phyloP scores from a whole-genome alignment of 495 filamentous ascomycete species.

The Lasiosphaeria hispida region DNA sequence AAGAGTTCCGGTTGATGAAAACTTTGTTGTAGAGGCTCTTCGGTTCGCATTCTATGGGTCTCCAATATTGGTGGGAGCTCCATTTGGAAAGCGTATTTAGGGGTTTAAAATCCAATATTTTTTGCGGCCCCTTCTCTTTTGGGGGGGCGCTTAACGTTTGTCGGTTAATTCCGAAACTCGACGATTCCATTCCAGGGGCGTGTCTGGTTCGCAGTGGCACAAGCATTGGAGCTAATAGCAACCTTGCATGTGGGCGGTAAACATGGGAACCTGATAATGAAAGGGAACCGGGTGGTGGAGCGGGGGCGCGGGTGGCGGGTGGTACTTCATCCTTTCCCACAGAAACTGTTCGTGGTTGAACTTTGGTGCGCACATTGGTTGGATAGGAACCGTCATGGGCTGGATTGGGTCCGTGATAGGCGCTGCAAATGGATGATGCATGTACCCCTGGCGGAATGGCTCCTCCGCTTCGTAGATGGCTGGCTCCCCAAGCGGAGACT shows the following conservation, averaged over 20 bases:
- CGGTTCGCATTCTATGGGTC: no score
- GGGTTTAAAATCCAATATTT: no score
- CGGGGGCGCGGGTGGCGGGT: slow-evolving; percentile 32
- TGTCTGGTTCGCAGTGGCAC: not conserved
- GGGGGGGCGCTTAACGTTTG: no score
- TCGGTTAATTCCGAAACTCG: no score
- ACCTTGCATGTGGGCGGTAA: slow-evolving; percentile 43
- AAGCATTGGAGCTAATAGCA: slow-evolving; percentile 40
- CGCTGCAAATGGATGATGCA: slow-evolving; percentile 34
- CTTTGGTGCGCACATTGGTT: slow-evolving; percentile 36
- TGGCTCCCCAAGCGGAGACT: slow-evolving; percentile 21
- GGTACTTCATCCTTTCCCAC: slow-evolving; percentile 43
- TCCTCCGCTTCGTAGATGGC: slow-evolving; percentile 44
- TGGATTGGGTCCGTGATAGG: slow-evolving; percentile 21
- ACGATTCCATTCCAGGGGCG: no score
- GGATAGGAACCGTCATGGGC: slow-evolving; percentile 25
- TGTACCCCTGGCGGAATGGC: slow-evolving; percentile 40
- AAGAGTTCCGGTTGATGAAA: not conserved
- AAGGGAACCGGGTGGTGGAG: slow-evolving; percentile 45
- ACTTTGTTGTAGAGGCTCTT: no score
- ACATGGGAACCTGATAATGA: slow-evolving; percentile 46
- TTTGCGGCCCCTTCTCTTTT: no score
- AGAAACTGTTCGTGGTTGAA: slow-evolving; percentile 40
- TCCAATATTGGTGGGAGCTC: no score
- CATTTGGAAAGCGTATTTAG: no score